Evolutionary conservation across 179 eudicot genomes (phyloP).

Genomic region (Silene coronaria): DNA sequence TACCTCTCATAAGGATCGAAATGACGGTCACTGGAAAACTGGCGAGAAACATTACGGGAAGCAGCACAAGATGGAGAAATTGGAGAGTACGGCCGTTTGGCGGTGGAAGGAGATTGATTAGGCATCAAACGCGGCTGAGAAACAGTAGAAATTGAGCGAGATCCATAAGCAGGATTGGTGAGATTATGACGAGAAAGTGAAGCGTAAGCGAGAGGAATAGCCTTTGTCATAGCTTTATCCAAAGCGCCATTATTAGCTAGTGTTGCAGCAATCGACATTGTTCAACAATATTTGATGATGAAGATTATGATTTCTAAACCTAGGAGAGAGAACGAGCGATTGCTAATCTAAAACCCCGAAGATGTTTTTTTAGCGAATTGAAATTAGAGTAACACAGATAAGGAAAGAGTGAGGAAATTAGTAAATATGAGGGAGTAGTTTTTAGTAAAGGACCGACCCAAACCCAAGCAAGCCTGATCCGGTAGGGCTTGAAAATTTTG

Average conservation of each 20-base stretch:
- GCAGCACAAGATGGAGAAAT: not conserved
- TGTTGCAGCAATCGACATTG: conserved; percentile 28
- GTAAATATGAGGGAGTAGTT: too few relatives aligned
- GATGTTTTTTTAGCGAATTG: too few relatives aligned
- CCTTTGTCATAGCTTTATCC: not conserved
- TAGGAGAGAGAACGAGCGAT: too few relatives aligned
- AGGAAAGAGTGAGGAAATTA: too few relatives aligned
- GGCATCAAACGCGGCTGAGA: not conserved
- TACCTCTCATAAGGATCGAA: conserved; percentile 33
- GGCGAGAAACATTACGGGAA: not conserved
- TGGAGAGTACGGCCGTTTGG: conserved; percentile 7
- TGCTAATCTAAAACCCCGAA: too few relatives aligned
- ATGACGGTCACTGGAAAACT: conserved; percentile 9
- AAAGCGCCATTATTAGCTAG: not conserved
- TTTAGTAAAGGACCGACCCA: too few relatives aligned
- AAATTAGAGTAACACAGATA: too few relatives aligned
- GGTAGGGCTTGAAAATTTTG: too few relatives aligned
- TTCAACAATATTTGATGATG: not conserved
- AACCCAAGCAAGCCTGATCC: too few relatives aligned
- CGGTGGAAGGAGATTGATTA: conserved; percentile 10
- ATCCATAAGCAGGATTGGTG: conserved; percentile 5
- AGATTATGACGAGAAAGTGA: not conserved
- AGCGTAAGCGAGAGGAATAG: not conserved
- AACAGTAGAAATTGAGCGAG: conserved; percentile 7
- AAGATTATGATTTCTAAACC: too few relatives aligned